phyloP scores from a whole-genome alignment of 441 rosid species.

The Syzygium syzygioides region DNA sequence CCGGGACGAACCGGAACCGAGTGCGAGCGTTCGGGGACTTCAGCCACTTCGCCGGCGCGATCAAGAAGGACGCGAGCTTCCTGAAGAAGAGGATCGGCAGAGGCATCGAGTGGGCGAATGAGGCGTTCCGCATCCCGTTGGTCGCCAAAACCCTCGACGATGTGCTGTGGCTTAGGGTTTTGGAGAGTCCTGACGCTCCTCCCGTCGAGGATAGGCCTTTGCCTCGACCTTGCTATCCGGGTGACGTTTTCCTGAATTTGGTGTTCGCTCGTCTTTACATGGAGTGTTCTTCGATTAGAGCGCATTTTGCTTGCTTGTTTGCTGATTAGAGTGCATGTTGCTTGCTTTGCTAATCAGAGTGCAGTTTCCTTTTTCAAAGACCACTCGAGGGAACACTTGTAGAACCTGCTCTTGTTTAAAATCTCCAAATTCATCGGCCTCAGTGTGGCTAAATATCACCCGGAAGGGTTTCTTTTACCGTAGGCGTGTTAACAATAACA shows the following conservation, averaged over 20 bases:
- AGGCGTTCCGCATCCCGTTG: conserved; percentile 51
- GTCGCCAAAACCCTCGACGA: conserved; percentile 54
- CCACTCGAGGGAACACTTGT: background rate
- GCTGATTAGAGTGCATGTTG: background rate
- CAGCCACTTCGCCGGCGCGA: conserved; percentile 50
- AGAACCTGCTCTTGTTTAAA: background rate
- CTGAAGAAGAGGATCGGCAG: conserved; percentile 43
- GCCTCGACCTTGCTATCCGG: conserved; percentile 83
- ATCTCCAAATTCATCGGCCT: background rate
- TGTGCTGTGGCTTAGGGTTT: conserved; percentile 63
- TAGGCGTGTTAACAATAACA: background rate
- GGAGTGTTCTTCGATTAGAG: background rate
- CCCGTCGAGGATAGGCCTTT: conserved; percentile 31
- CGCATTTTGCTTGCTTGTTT: too few relatives aligned
- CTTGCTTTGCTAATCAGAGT: background rate
- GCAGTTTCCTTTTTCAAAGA: background rate
- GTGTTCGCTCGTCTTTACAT: background rate
- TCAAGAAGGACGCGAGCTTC: conserved; percentile 60
- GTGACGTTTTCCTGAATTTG: conserved; percentile 15
- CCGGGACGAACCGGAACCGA: conserved; percentile 20
- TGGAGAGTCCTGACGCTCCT: conserved; percentile 55
- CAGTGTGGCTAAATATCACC: background rate
- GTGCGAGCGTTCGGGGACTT: conserved; percentile 39
- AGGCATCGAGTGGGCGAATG: conserved; percentile 71
- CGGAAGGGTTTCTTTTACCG: background rate